Evolutionary conservation across 2,329 filamentous ascomycete genomes (phyloP), one percentile per base, ranked within the genome.

Genomic region (Scleromitrula shiraiana): DNA sequence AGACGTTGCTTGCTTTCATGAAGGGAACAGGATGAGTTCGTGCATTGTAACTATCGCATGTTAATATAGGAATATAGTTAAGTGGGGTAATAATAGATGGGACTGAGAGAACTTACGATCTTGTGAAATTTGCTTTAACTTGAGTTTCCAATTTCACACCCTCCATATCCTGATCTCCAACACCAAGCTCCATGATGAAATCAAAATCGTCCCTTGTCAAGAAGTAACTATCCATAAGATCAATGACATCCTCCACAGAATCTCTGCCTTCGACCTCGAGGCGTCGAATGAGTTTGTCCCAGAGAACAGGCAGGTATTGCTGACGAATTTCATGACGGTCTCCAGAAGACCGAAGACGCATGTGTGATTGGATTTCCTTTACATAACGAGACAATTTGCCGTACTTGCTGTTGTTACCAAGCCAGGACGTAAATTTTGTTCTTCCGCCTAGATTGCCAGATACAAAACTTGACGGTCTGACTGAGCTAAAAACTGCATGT

Each of bases 151-250:
- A 83, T 51, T 82, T 85, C 56, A 94, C 75, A 1, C 71, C 71
- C 15, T 83, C 82, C 66, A 90, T 81, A 53, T 83, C 76, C 75
- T 95, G 90, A 1, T 82, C 79, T 4, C 91, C 93, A 12, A 98
- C 78, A 6, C 90, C 91, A 20, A 98, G 77, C 68, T 98, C 93
- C 64, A 89, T 75, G 59, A 98, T 88, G 8, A 83, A 85, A 63
- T 98, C 93, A 66, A 91, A 95, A 64, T 98, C 93, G 20, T 98
- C 93, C 53, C 85, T 84, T 0, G 93, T 97, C 49, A 98, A 73
- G 66, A 84, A 98, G 68, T 98, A 98, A 63, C 84, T 89, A 63
- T 98, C 93, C 93, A 98, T 97, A 46, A 96, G 74, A 46, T 93
- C 80, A 61, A 98, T 98, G 46, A 96, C 83, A 2, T 86, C 83